Base-by-base conservation (phyloP, 306 rosid species). In the Quercus parvula region DNA sequence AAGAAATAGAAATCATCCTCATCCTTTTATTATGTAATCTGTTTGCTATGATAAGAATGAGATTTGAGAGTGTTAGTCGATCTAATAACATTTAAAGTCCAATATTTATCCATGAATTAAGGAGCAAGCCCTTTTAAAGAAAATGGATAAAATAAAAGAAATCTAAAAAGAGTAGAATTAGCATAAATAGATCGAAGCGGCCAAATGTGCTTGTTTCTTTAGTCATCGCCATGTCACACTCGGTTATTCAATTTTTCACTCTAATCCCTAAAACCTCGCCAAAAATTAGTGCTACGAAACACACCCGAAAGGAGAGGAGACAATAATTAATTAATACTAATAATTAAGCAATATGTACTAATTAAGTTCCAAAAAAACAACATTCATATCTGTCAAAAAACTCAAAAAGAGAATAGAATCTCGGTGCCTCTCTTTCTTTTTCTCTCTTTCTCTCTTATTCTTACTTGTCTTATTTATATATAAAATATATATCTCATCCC, bases 241-340 rank as follows among this genome's bases (percentile, higher is more conserved):
- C 66, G 46, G 79, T 56, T 59, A 12, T 20, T 22, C 46, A 41
- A 41, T 2, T 71, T 70, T 58, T 69, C 62, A 61, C 35, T 52
- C 73, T 54, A 78, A 57, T 75, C 83, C 83, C 74, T 7, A 61
- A 61, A 70, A 71, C 78, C 61, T 49, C 59, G 81, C 78, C 71
- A 73, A 70, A 49, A 69, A 1, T 30, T n/a, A 56, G 55, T 69
- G 24, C 54, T n/a, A 41, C 27, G 71, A 71, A 12, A 28, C 15
- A 4, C 25, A 41, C 15, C 14, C 18, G 63, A 68, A 25, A 78
- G 25, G 12, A 11, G 35, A 59, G 18, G 71, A 25, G 22, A 70
- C 17, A 24, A 8, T 1, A 41, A 38, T 38, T 38, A 38, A 33
- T 33, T 33, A 33, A 33, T 33, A 31, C 5, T 33, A 38, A 38